Evolutionary conservation across 2,329 filamentous ascomycete genomes (phyloP).

Genomic region (Atkinsonella texensis): DNA sequence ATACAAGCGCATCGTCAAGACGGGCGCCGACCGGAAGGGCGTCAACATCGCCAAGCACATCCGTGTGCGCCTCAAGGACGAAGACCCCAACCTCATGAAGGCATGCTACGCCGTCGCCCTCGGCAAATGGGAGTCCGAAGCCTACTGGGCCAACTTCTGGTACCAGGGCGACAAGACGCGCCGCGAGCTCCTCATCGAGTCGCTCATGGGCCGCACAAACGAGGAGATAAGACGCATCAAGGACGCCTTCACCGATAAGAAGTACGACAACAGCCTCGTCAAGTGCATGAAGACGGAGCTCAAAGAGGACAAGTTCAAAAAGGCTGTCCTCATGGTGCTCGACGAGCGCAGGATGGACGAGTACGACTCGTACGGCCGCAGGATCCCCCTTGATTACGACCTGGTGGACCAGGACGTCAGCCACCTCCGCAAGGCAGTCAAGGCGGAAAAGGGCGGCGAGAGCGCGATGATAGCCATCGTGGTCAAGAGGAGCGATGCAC

Average conservation of each 20-base stretch:
- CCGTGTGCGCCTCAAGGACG: slow-evolving; percentile 61
- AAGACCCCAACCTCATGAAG: slow-evolving; percentile 70
- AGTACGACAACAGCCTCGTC: slow-evolving; percentile 69
- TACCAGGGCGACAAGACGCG: slow-evolving; percentile 80
- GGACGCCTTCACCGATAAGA: slow-evolving; percentile 78
- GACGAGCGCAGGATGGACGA: slow-evolving; percentile 81
- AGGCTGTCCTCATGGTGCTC: slow-evolving; percentile 70
- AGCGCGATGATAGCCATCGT: slow-evolving; percentile 78
- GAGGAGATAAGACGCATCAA: slow-evolving; percentile 82
- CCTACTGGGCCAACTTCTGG: slow-evolving; percentile 97
- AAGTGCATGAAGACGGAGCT: slow-evolving; percentile 88
- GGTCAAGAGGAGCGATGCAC: slow-evolving; percentile 65
- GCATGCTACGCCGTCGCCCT: slow-evolving; percentile 82
- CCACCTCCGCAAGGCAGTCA: slow-evolving; percentile 54
- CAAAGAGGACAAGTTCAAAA: slow-evolving; percentile 92
- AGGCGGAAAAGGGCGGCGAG: slow-evolving; percentile 72
- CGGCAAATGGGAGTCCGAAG: slow-evolving; percentile 83
- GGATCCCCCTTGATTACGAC: slow-evolving; percentile 42
- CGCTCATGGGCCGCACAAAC: slow-evolving; percentile 81
- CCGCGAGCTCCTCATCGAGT: slow-evolving; percentile 83
- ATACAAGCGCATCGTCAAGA: slow-evolving; percentile 84
- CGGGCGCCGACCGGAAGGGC: slow-evolving; percentile 57
- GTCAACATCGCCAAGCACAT: slow-evolving; percentile 83
- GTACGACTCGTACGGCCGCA: slow-evolving; percentile 49
- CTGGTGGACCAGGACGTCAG: slow-evolving; percentile 61